phyloP scores from a whole-genome alignment of 2,329 filamentous ascomycete species.

The Pseudogymnoascus sp. region DNA sequence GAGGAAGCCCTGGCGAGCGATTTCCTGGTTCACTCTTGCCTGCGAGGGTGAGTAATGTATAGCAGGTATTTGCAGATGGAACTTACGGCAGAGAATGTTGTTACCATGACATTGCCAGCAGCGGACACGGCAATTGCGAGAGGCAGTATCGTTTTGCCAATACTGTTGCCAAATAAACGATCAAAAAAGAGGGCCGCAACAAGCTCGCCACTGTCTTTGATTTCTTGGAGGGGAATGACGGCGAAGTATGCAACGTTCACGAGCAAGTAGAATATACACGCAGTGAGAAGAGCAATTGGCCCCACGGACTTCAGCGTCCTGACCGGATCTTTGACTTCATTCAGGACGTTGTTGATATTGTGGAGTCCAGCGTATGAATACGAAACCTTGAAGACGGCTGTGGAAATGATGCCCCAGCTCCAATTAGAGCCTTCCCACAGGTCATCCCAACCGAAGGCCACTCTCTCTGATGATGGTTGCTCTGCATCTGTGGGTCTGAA shows the following conservation, averaged over 20 bases:
- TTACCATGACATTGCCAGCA: slow-evolving; percentile 42
- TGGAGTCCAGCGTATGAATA: slow-evolving; percentile 48
- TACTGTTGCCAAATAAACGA: slow-evolving; percentile 41
- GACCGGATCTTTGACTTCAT: slow-evolving; percentile 50
- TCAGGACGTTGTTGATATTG: slow-evolving; percentile 49
- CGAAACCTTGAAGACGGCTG: slow-evolving; percentile 48
- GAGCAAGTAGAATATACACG: slow-evolving; percentile 49
- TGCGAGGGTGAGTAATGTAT: slow-evolving; percentile 24
- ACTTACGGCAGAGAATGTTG: slow-evolving; percentile 49
- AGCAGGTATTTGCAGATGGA: not conserved
- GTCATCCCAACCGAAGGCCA: slow-evolving; percentile 37
- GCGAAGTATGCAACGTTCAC: slow-evolving; percentile 55
- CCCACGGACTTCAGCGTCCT: slow-evolving; percentile 51
- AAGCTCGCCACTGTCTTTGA: slow-evolving; percentile 46
- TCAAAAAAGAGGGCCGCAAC: slow-evolving; percentile 52
- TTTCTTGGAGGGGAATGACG: slow-evolving; percentile 48
- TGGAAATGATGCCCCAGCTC: slow-evolving; percentile 58
- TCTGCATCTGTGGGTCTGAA: slow-evolving; percentile 29
- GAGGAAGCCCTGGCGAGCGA: slow-evolving; percentile 41
- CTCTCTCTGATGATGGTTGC: slow-evolving; percentile 16
- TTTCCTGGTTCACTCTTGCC: slow-evolving; percentile 42
- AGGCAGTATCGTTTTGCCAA: slow-evolving; percentile 36
- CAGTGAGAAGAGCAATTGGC: slow-evolving; percentile 43
- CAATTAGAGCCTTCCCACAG: slow-evolving; percentile 60
- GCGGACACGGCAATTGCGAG: slow-evolving; percentile 41